Percentiles rank a stretch among this genome's conserved stretches.
Evolutionary conservation across 2,329 filamentous ascomycete genomes (phyloP).

Genomic region (Sarocladium brachiariae): DNA sequence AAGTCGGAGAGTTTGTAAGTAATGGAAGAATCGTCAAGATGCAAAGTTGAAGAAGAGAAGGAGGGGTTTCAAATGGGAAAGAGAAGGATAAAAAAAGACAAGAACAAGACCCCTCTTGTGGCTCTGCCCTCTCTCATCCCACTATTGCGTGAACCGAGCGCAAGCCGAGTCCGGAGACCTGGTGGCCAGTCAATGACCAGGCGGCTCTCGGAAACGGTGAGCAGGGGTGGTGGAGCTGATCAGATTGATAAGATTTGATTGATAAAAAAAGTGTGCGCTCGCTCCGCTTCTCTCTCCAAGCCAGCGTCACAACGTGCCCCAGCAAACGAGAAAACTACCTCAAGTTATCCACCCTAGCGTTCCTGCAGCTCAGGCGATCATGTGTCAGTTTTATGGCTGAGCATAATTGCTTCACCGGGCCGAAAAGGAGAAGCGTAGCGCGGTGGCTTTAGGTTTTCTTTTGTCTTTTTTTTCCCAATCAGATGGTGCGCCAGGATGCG

Average conservation of each 20-base stretch:
- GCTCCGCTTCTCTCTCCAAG: background rate
- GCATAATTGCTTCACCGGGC: background rate
- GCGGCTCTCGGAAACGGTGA: background rate
- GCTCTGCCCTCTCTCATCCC: background rate
- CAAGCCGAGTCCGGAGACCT: conserved; percentile 1
- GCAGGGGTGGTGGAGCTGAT: conserved; percentile 22
- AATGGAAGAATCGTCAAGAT: background rate
- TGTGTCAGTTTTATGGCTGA: conserved; percentile 3
- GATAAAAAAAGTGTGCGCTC: conserved; percentile 29
- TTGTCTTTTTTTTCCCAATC: no score
- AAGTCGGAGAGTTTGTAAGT: background rate
- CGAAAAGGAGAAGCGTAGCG: background rate
- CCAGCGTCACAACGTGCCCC: background rate
- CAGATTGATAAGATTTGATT: conserved; percentile 45
- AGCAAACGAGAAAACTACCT: background rate
- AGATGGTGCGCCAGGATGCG: background rate
- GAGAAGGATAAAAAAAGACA: conserved; percentile 1
- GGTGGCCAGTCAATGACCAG: background rate
- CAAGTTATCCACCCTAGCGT: background rate
- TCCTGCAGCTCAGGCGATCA: conserved; percentile 5
- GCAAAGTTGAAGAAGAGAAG: background rate
- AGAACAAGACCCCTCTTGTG: background rate
- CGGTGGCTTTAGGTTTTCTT: background rate
- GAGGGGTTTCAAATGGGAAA: conserved; percentile 7
- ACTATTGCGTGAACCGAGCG: conserved; percentile 11